Evolutionary conservation across 1,139 yeast genomes (phyloP), one percentile per base, ranked within the genome.

Genomic region (Kodamaea alishanica): DNA sequence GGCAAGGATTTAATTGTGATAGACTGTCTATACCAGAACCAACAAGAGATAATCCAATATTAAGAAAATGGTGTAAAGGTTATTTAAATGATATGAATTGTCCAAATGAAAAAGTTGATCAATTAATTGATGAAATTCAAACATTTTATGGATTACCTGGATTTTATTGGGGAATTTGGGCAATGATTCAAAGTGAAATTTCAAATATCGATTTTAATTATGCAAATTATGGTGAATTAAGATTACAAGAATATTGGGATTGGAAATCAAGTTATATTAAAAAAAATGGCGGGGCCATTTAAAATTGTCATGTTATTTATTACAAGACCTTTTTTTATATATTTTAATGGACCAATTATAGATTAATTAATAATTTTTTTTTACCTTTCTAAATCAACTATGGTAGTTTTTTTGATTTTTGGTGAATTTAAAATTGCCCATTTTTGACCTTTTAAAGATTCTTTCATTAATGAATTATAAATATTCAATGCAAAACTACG

Each of bases 91-190:
- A 67, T 30, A 45, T 48, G 5, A 35, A 58, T 30, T 68, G 65
- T 1, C 26, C 56, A 7, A 39, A 45, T 4, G 55, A 54, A 20
- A 56, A 56, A 34, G 56, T 70, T 1, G 49, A 55, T 23, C 44
- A 38, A 0, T 51, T 84, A 29, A 74, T 84, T 27, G 60, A 67
- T 15, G 90, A 84, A 57, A 70, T 84, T 22, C 61, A 67, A 6
- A 58, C 70, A 5, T 83, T 77, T 65, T 84, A 82, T 65, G 94
- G 94, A 0, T 64, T 84, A 61, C 94, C 94, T 0, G 94, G 94
- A 1, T 81, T 84, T 50, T 84, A 82, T 59, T 84, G 94, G 94
- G 92, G 92, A 2, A 70, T 84, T 9, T 85, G 95, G 95, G 81
- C 90, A 1, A 81, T 81, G 49, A 83, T 85, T 42, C 95, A 85